Base-by-base conservation (phyloP, 352 stramenopile genomes). In the Blastocystis sp. region DNA sequence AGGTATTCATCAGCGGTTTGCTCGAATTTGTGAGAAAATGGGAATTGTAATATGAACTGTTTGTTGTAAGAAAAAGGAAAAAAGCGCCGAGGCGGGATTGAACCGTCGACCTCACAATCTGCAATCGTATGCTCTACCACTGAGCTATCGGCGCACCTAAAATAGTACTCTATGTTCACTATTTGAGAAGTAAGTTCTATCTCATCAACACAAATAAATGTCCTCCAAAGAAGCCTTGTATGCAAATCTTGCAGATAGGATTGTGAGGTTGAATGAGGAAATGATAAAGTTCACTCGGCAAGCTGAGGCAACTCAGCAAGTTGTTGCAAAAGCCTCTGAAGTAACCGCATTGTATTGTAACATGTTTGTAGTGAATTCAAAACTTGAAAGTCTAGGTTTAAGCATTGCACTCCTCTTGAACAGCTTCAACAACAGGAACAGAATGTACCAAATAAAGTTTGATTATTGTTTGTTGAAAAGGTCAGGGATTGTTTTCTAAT, bases 61-160 rank as follows among this genome's bases (percentile, higher is more conserved):
- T 61, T 61, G 54, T 61, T 61, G 54, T 46, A 2, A 9, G 11
- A 11, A 63, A 46, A 46, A 43, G 46, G 32, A 83, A 83, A 83
- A 83, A 83, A 83, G 71, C 71, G 71, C 56, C 71, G 43, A 21
- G 71, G 49, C 71, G 71, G 71, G 71, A 83, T 83, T 83, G 71
- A 83, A 83, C 71, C 71, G 71, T 65, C 71, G 71, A 83, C 71
- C 71, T 83, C 71, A 67, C 71, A 83, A 83, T 83, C 71, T 83
- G 71, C 71, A 83, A 83, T 83, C 71, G 71, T 67, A 83, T 83
- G 71, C 71, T 83, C 71, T 83, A 83, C 71, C 71, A 83, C 71
- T 83, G 71, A 83, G 71, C 71, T 83, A 83, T 21, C 56, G 71
- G 57, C 71, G 71, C 71, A 35, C 54, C 12, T 14, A 32, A 3